These are phyloP conservation scores for Eucalyptus marginata DNA, from an alignment of 345 rosid species.

Conservation along the genomic window DNA sequence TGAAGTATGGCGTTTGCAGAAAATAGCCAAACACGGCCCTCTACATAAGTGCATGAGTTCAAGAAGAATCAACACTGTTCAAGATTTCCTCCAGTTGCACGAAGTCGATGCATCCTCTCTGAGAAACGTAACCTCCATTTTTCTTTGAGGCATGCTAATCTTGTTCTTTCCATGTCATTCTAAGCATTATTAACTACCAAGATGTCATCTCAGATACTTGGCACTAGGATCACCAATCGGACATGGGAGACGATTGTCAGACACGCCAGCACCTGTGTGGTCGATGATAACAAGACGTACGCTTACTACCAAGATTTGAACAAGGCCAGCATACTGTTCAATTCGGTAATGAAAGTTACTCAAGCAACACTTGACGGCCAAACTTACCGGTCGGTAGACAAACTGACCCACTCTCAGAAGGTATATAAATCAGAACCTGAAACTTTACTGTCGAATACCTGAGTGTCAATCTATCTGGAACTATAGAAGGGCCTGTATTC, in stretches of 20 bases:
- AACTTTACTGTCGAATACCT: background rate
- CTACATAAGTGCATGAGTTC: slow-evolving; percentile 2
- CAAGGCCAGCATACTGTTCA: slow-evolving; percentile 21
- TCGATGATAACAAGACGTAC: slow-evolving; percentile 32
- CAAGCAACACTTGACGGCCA: slow-evolving; percentile 29
- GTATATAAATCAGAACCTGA: slow-evolving; percentile 6
- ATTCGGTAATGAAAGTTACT: slow-evolving; percentile 33
- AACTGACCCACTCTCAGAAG: slow-evolving; percentile 12
- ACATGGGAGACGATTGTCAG: slow-evolving; percentile 40
- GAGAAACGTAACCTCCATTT: slow-evolving; percentile 25
- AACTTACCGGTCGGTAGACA: slow-evolving; percentile 2
- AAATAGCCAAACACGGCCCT: slow-evolving; percentile 18
- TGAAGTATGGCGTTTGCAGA: slow-evolving; percentile 28
- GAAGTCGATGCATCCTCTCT: slow-evolving; percentile 1
- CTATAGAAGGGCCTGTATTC: background rate
- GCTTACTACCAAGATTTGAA: slow-evolving; percentile 10
- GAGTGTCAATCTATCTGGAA: background rate
- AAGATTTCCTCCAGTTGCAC: slow-evolving; percentile 8
- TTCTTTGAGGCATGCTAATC: background rate
- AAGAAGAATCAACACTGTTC: background rate
- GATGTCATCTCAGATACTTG: slow-evolving; percentile 27
- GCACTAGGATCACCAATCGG: slow-evolving; percentile 21
- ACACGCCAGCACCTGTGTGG: slow-evolving; percentile 49
- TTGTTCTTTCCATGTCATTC: background rate
- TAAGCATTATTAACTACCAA: background rate